A percentile compares a stretch with the other conserved stretches of the same genome.
Evolutionary conservation across 495 filamentous ascomycete species (phyloP).

Genomic region (Barbatosphaeria neglecta): DNA sequence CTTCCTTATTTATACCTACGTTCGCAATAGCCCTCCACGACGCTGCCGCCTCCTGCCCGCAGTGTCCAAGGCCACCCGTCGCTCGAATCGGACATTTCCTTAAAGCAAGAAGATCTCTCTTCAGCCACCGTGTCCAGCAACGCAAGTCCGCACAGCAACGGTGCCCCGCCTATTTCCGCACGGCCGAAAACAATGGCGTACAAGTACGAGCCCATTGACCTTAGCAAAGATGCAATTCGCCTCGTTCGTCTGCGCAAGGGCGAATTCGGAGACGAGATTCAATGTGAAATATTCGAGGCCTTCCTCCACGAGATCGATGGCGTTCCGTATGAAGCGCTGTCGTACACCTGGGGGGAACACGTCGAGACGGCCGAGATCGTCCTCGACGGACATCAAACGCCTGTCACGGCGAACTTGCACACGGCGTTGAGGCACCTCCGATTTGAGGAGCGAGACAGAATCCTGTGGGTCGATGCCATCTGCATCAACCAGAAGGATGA

Average conservation of each 20-base stretch:
- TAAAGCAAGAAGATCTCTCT: no score
- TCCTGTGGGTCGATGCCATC: constrained; percentile 20
- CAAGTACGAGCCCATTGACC: background rate
- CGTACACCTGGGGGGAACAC: background rate
- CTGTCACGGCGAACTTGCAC: background rate
- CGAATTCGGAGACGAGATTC: background rate
- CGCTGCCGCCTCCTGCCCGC: no score
- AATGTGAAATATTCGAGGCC: background rate
- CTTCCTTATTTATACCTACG: no score
- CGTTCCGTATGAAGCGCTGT: background rate
- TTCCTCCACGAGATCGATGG: background rate
- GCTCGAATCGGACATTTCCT: no score
- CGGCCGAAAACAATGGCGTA: background rate
- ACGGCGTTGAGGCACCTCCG: background rate
- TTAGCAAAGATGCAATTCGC: background rate
- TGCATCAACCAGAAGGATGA: constrained; percentile 27
- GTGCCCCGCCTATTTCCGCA: no score
- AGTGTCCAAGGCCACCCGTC: no score
- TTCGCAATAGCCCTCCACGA: no score
- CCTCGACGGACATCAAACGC: background rate
- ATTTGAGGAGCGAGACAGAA: background rate
- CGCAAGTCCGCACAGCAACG: background rate
- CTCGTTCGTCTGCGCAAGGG: background rate
- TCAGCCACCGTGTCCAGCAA: no score
- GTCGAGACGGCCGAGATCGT: background rate